Base-by-base conservation (phyloP, 225 moss, liverwort and hornwort genomes). In the Bryum argenteum region DNA sequence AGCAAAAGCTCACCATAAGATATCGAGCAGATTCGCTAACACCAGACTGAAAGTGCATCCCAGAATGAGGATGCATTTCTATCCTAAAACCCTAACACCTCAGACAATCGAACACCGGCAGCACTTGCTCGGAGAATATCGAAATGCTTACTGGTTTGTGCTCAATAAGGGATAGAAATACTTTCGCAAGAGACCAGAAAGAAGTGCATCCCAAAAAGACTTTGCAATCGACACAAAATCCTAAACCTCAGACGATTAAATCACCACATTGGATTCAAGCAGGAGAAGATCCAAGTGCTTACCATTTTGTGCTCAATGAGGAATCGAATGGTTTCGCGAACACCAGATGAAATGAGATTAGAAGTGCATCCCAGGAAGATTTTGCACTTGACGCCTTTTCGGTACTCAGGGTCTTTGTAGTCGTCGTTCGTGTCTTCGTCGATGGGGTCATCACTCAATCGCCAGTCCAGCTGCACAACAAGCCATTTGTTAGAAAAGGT, bases 1-100 rank as follows among this genome's bases (percentile, higher is more conserved):
- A 48, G 48, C 48, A 48, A 48, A 14, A 6, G 16, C 48, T 45
- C 37, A 94, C 97, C 92, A 98, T 75, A 43, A 98, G 80, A 71
- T 83, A 98, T 60, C 97, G 75, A 56, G 94, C 89, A 1, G 92
- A 94, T 75, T 98, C 97, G 52, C 97, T 83, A 20, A 98, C 70
- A 77, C 97, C 97, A 98, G 89, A 73, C 94, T 98, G 50, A 92
- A 98, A 4, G 97, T 98, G 67, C 82, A 98, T 58, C 94, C 94
- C 26, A 98, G 65, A 67, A 98, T 94, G 39, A 98, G 85, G 74
- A 94, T 98, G 85, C 89, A 86, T 75, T 88, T 94, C 58, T 84
- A 33, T 28, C 28, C 28, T 28, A 33, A 33, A 33, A 33, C 33
- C 33, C 33, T 33, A 33, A 33, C n/a, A 78, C 65, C 58, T 78